Base-by-base conservation (phyloP, 331 rosid species). In the Pyracantha coccinea region DNA sequence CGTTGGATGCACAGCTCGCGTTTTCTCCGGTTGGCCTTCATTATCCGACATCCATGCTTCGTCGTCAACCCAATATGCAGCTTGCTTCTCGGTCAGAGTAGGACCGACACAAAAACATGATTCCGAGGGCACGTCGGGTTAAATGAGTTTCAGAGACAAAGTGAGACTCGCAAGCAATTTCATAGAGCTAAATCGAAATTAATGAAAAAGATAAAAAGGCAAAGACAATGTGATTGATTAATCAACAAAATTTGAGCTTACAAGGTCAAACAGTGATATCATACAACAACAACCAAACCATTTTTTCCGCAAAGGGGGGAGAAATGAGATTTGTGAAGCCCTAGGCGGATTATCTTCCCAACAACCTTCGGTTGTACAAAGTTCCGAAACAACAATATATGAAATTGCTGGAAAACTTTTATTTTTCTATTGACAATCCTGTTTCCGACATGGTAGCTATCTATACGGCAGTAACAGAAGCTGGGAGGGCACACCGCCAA, bases 401-500 rank as follows among this genome's bases (percentile, higher is more conserved):
- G 0, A 44, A 38, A n/a, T n/a, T n/a, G n/a, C n/a, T 7, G 27
- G 13, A 72, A 53, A 72, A 28, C 29, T 35, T 14, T 16, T 21
- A 27, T 44, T 44, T 66, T 72, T 11, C 73, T 58, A 73, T 73
- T 32, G 33, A 47, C 71, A 54, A 55, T 54, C 57, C n/a, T 73
- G 61, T 28, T 16, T 57, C 72, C n/a, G 24, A 69, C 52, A 9
- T 33, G 58, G 61, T 74, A 79, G 67, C 41, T 25, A 28, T 20
- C 72, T 21, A 33, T 11, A 41, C 15, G 16, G 47, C 69, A 73
- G 81, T 31, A 81, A 68, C 72, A 68, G 83, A 72, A 68, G 87
- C 87, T 71, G 86, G 83, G 70, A 85, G 71, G 67, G 75, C 74
- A 59, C 76, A 74, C 76, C 83, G 74, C 79, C 41, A 47, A 79